These are phyloP conservation scores for Forsythia suspensa DNA, from an alignment of 257 asterid species.

Conservation along the genomic window DNA sequence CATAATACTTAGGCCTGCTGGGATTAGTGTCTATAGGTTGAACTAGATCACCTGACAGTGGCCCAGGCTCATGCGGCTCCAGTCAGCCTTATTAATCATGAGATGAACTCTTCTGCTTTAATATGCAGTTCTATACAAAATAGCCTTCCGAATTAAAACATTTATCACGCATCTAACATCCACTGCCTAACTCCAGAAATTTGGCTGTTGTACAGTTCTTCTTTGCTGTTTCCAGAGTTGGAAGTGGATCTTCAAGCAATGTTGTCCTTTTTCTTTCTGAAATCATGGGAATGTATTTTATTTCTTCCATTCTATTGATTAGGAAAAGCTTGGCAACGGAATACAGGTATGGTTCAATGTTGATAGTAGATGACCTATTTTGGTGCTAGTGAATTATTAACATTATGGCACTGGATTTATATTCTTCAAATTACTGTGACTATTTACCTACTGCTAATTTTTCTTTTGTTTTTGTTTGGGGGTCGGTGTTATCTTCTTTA, in stretches of 20 bases:
- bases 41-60: too few relatives aligned
- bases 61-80: too few relatives aligned
- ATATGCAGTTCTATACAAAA: too few relatives aligned
- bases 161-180: not conserved
- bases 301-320: slow-evolving; percentile 86
- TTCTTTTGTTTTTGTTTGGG: slow-evolving; percentile 1
- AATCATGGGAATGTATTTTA: slow-evolving; percentile 98
- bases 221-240: slow-evolving; percentile 97
- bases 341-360: slow-evolving; percentile 54
- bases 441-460: not conserved
- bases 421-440: not conserved
- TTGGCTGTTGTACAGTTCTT: slow-evolving; percentile 72
- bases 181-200: slow-evolving; percentile 12
- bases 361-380: not conserved
- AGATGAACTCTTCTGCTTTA: too few relatives aligned
- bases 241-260: slow-evolving; percentile 99
- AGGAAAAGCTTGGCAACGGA: slow-evolving; percentile 97
- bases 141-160: not conserved
- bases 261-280: slow-evolving; percentile 98
- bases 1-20: too few relatives aligned
- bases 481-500: not conserved
- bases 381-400: not conserved
- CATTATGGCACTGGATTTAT: not conserved
- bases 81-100: too few relatives aligned
- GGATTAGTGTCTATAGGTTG: too few relatives aligned